Evolutionary conservation across 768 basidiomycete species (phyloP), one percentile per base, ranked within the genome.

Genomic region (Lactarius vividus): DNA sequence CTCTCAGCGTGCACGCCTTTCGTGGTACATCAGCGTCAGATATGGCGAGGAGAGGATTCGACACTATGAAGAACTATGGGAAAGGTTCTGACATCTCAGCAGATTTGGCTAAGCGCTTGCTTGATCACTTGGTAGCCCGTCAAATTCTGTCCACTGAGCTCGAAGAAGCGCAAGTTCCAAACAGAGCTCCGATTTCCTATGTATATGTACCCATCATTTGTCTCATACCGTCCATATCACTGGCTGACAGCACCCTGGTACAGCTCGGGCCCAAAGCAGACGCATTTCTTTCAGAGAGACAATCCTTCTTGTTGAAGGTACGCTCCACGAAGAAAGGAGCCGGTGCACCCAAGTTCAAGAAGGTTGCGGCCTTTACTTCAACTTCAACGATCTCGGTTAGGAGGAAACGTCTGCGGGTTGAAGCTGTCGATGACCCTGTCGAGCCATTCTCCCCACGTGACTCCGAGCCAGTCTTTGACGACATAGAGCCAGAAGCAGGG

Each of bases 11-110:
- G 20, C 57, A 60, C 11, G 64, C 62, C 2, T 70, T 69, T 62
- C 68, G 67, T 42, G 70, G 68, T 2, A 68, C 67, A 23, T 54
- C 56, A n/a, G 52, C 40, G n/a, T 16, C 26, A 26, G 62, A 65
- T 0, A 60, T 70, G 42, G 13, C 18, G 49, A 57, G 39, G 54
- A 65, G 31, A 31, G 35, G 20, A 5, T 63, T 63, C 33, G n/a
- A 61, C 35, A 37, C 20, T 4, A 52, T 69, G 18, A n/a, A 42
- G 2, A 18, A 59, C 29, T 70, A 57, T 28, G 68, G 58, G 16
- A 52, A 40, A 40, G 70, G 70, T 8, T 58, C 59, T 7, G 16
- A 44, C 6, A 9, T 63, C 26, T 62, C 64, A 4, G 28, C 49
- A 29, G 49, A 58, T 18, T 35, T 49, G 6, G 59, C 54, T 28